phyloP scores from a whole-genome alignment of 2,329 filamentous ascomycete species.

The Aspergillus persii region DNA sequence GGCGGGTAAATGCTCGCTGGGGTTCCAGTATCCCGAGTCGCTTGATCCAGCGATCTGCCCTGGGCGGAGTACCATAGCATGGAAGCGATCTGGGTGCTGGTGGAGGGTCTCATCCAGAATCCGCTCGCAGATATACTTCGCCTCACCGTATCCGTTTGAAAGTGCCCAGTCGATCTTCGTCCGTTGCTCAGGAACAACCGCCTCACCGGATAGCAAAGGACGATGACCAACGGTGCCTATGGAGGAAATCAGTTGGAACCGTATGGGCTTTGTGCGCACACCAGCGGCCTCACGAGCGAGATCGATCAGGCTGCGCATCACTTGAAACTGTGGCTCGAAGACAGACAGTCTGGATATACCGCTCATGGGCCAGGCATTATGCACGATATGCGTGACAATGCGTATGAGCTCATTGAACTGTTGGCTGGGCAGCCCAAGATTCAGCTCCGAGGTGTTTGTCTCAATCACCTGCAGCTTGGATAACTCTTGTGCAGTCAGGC shows the following conservation, averaged over 20 bases:
- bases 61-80: slow-evolving; percentile 44
- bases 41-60: slow-evolving; percentile 56
- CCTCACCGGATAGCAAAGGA: slow-evolving; percentile 20
- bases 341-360: slow-evolving; percentile 14
- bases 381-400: slow-evolving; percentile 47
- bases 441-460: slow-evolving; percentile 47
- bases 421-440: slow-evolving; percentile 47
- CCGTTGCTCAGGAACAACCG: slow-evolving; percentile 45
- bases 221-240: slow-evolving; percentile 41
- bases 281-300: slow-evolving; percentile 39
- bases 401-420: slow-evolving; percentile 41
- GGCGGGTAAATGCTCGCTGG: slow-evolving; percentile 51
- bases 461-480: slow-evolving; percentile 48
- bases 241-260: slow-evolving; percentile 45
- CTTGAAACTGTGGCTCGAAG: slow-evolving; percentile 34
- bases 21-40: slow-evolving; percentile 55
- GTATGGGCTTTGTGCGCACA: slow-evolving; percentile 17
- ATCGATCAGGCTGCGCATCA: slow-evolving; percentile 51
- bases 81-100: slow-evolving; percentile 43
- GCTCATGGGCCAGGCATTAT: slow-evolving; percentile 33
- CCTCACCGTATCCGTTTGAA: slow-evolving; percentile 52
- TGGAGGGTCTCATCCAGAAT: slow-evolving; percentile 52
- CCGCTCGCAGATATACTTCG: slow-evolving; percentile 52
- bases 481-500: slow-evolving; percentile 12
- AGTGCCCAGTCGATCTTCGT: slow-evolving; percentile 42